Base-by-base conservation (phyloP, 768 basidiomycete genomes). In the Rhizopogon roseolus region DNA sequence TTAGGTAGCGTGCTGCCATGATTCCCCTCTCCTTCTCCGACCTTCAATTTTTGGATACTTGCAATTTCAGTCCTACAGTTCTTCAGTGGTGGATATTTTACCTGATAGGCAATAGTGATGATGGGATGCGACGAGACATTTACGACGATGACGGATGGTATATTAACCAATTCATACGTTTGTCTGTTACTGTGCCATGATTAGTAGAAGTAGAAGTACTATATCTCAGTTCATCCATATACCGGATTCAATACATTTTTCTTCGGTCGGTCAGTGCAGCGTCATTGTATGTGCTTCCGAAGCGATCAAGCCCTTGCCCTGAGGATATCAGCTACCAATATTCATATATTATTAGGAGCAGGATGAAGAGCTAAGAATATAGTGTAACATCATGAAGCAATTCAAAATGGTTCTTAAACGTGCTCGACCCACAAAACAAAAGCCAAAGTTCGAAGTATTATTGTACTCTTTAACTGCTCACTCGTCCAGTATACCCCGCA, bases 1-100 rank as follows among this genome's bases (percentile, higher is more conserved):
- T 56, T 79, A 2, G 68, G 58, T 29, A 14, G 50, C 32, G 27
- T 64, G 22, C 36, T 64, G 38, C 61, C 49, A 51, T 68, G 46
- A 54, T 7, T 25, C 2, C 10, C 39, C 13, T 28, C 29, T 17
- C n/a, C 16, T 14, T 9, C 40, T 19, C 29, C n/a, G 6, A 25
- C 19, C 19, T 16, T 25, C 46, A 25, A 25, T 25, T 22, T 17
- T 36, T 11, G 46, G 34, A 48, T 48, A 36, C 34, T 36, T 48
- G 19, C 32, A 36, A 36, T 36, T 36, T 36, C 19, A 46, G 13
- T 46, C 17, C 45, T 16, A 7, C 46, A 36, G 37, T 48, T 14
- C 22, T 48, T 25, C 14, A 16, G 19, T 36, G 14, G 32, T 36
- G 46, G 46, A 48, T 48, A 48, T 16, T 48, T 48, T 25, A 48